These are phyloP conservation scores for Onygenales sp. DNA, from an alignment of 2,329 filamentous ascomycete species.

Conservation along the genomic window DNA sequence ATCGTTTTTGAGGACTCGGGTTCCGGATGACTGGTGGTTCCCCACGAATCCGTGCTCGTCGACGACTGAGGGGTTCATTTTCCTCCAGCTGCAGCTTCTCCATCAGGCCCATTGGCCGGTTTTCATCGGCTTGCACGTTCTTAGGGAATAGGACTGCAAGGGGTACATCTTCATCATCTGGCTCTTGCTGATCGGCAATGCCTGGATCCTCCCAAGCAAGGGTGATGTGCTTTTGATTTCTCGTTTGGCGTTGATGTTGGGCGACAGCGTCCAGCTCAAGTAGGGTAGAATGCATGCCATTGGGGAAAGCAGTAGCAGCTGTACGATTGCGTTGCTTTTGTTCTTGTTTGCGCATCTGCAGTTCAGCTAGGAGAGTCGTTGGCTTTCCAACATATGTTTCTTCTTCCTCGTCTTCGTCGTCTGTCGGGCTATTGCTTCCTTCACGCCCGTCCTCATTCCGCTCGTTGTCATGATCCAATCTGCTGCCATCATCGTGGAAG, in stretches of 20 bases:
- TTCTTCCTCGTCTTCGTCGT: slow-evolving; percentile 28
- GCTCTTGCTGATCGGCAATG: slow-evolving; percentile 25
- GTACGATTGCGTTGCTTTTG: slow-evolving; percentile 71
- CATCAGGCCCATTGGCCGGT: slow-evolving; percentile 37
- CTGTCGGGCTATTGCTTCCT: neutral
- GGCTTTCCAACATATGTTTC: slow-evolving; percentile 58
- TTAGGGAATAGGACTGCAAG: slow-evolving; percentile 67
- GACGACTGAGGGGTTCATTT: slow-evolving; percentile 74
- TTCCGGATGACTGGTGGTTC: slow-evolving; percentile 29
- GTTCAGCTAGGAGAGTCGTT: slow-evolving; percentile 82
- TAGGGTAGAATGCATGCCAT: slow-evolving; percentile 83
- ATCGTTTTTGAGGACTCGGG: slow-evolving; percentile 15
- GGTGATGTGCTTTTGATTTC: slow-evolving; percentile 66
- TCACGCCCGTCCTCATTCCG: slow-evolving; percentile 11
- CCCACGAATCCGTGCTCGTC: slow-evolving; percentile 66
- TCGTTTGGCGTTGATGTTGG: slow-evolving; percentile 67
- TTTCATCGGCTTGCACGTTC: slow-evolving; percentile 19
- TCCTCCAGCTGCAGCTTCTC: slow-evolving; percentile 78
- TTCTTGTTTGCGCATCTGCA: slow-evolving; percentile 83
- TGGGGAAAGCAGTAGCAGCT: slow-evolving; percentile 52
- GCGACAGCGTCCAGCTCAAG: slow-evolving; percentile 85
- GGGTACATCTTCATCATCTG: slow-evolving; percentile 75
- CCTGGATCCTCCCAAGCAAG: slow-evolving; percentile 74
- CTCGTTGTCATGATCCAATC: slow-evolving; percentile 12
- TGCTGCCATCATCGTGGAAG: slow-evolving; percentile 6